Percentiles rank a stretch among this genome's conserved stretches.
These are phyloP conservation scores for Gymnopus androsaceus DNA, from an alignment of 1,284 basidiomycete species.

Conservation along the genomic window DNA sequence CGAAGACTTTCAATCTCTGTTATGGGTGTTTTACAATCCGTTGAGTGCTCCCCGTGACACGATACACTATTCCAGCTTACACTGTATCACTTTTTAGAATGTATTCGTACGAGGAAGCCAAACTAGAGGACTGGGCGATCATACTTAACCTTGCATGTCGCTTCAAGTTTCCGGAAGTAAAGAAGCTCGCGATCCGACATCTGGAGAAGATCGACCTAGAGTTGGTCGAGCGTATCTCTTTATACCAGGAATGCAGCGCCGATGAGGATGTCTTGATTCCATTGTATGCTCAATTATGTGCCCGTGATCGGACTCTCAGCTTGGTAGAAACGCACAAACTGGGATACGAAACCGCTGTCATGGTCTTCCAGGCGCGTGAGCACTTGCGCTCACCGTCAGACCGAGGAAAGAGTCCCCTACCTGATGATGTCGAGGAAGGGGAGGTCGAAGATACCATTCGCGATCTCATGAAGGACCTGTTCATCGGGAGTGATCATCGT, in stretches of 20 bases:
- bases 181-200: conserved; percentile 47
- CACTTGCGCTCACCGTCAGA: conserved; percentile 23
- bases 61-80: neutral
- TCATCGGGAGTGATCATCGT: conserved; percentile 14
- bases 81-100: conserved; percentile 29
- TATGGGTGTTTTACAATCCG: conserved; percentile 71
- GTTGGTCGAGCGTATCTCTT: conserved; percentile 47
- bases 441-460: conserved; percentile 29
- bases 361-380: conserved; percentile 52
- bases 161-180: conserved; percentile 53
- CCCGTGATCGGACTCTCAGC: conserved; percentile 45
- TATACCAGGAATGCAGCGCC: conserved; percentile 51
- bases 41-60: conserved; percentile 33
- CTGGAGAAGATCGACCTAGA: conserved; percentile 47
- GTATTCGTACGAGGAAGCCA: conserved; percentile 52
- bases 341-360: conserved; percentile 49
- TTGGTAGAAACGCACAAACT: conserved; percentile 49
- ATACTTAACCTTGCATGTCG: conserved; percentile 51
- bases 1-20: conserved; percentile 53
- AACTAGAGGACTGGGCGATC: conserved; percentile 49
- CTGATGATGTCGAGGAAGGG: conserved; percentile 36
- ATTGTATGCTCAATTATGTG: conserved; percentile 48
- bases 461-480: conserved; percentile 17
- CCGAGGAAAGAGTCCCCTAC: conserved; percentile 19
- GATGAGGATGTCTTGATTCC: conserved; percentile 48